Evolutionary conservation across 495 filamentous ascomycete species (phyloP).

Genomic region (Penicillium nucicola): DNA sequence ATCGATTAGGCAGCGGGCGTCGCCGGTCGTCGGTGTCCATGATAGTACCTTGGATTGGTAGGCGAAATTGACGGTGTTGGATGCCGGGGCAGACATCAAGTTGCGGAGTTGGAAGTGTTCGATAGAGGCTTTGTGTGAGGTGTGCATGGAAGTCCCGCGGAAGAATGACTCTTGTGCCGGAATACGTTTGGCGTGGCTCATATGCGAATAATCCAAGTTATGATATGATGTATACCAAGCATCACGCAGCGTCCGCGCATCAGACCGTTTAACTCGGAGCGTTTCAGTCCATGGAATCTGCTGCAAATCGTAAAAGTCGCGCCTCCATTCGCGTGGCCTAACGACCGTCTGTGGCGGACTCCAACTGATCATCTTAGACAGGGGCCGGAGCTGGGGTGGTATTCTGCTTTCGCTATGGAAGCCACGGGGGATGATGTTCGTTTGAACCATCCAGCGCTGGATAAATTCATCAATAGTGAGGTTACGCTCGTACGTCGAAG

Average conservation of each 20-base stretch:
- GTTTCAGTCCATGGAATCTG: constrained; percentile 70
- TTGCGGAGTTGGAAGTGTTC: constrained; percentile 91
- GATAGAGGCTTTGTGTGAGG: constrained; percentile 58
- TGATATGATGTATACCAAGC: constrained; percentile 44
- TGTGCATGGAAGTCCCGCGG: constrained; percentile 68
- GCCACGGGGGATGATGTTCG: constrained; percentile 12
- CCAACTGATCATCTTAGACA: constrained; percentile 34
- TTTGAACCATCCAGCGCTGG: constrained; percentile 35
- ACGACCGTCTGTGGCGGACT: constrained; percentile 39
- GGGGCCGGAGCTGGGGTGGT: constrained; percentile 18
- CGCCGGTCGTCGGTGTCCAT: constrained; percentile 39
- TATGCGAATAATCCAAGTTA: constrained; percentile 35
- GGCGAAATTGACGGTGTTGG: constrained; percentile 76
- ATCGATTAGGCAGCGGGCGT: constrained; percentile 56
- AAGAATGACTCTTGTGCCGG: constrained; percentile 51
- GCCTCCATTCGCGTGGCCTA: constrained; percentile 44
- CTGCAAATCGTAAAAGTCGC: constrained; percentile 68
- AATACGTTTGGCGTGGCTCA: constrained; percentile 22
- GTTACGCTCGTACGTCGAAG: constrained; percentile 41
- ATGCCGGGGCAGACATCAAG: constrained; percentile 68
- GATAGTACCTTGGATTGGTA: constrained; percentile 53
- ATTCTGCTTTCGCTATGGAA: constrained; percentile 20
- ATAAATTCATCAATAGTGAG: constrained; percentile 45
- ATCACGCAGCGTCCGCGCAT: constrained; percentile 58
- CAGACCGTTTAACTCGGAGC: constrained; percentile 57